Base-by-base conservation (phyloP, 352 stramenopile species). In the Nothophytophthora sp. region DNA sequence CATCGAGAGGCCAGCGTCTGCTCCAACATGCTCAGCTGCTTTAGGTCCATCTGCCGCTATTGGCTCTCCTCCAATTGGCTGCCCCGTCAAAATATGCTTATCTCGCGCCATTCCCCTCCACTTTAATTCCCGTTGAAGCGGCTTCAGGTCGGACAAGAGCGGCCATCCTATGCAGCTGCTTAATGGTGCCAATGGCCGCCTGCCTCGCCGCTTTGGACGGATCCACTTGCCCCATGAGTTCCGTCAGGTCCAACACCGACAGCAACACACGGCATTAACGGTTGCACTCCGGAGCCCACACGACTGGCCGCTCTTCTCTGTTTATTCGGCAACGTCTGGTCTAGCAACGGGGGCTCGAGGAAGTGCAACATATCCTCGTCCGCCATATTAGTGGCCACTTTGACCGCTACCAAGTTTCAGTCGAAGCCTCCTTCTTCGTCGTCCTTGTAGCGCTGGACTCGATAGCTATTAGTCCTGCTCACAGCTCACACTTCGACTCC, bases 341-440 rank as follows among this genome's bases (percentile, higher is more conserved):
- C 48, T 19, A 89, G 55, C 40, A 94, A 57, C 9, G 81, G 77
- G 40, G 88, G 50, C 59, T 90, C 70, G 7, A 94, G 66, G 60
- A 94, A 94, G 28, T 86, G 81, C 39, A 90, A 44, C 49, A 94
- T 55, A 41, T 79, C 92, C 39, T 90, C 76, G n/a, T 90, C 71
- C 3, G 81, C 73, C 13, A 70, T 82, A 57, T 90, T 92, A 8
- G 63, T 76, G 33, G 67, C 63, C 7, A 94, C 70, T 36, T 82
- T 84, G n/a, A 61, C 66, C 2, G 80, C 79, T 23, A 94, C 73
- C 33, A 74, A 67, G 47, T 90, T 90, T 81, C 83, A 94, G 55
- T 94, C 81, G 47, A 78, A 86, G 29, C 54, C 73, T 5, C 79
- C 61, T 11, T 72, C 52, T 15, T 73, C 52, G n/a, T n/a, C n/a